A percentile compares a stretch with the other conserved stretches of the same genome.
Conservation (phyloP, 805 yeast species). For the Pichia californica region DNA sequence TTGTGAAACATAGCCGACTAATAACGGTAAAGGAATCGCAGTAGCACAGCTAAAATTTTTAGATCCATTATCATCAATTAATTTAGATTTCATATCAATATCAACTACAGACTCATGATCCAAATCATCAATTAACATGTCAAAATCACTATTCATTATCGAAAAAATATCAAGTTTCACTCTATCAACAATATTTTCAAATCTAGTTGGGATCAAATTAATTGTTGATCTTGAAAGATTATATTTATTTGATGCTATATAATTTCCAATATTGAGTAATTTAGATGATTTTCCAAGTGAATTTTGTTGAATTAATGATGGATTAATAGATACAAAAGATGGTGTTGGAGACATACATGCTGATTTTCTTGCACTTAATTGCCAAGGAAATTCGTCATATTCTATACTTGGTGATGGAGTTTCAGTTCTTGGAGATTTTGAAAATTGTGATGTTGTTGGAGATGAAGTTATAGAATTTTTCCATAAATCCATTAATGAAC, state of each 20-base stretch:
- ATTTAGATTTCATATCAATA: not conserved
- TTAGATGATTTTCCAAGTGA: not conserved
- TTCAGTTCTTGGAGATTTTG: slow-evolving; percentile 2
- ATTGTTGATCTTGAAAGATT: slow-evolving; percentile 3
- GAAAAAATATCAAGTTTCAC: slow-evolving; percentile 11
- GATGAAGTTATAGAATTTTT: slow-evolving; percentile 10
- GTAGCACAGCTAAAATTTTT: slow-evolving; percentile 1
- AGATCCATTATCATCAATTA: not conserved
- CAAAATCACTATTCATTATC: slow-evolving; percentile 14
- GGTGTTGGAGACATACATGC: slow-evolving; percentile 7
- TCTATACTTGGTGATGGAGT: slow-evolving; percentile 9
- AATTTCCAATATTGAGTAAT: not conserved
- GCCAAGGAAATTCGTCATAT: slow-evolving; percentile 14
- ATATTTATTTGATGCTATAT: slow-evolving; percentile 1
- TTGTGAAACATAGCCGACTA: slow-evolving; percentile 39
- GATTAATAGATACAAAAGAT: slow-evolving; percentile 7
- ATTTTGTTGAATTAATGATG: not conserved
- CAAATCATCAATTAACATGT: not conserved
- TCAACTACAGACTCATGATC: not conserved
- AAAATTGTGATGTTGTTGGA: slow-evolving; percentile 5
- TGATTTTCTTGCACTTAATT: not conserved
- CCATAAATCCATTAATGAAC: slow-evolving; percentile 28
- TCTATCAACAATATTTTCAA: slow-evolving; percentile 2
- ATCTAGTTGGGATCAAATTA: slow-evolving; percentile 1
- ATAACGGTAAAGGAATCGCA: slow-evolving; percentile 19